Base-by-base conservation (phyloP, 495 filamentous ascomycete genomes). In the Penicillium manginii region DNA sequence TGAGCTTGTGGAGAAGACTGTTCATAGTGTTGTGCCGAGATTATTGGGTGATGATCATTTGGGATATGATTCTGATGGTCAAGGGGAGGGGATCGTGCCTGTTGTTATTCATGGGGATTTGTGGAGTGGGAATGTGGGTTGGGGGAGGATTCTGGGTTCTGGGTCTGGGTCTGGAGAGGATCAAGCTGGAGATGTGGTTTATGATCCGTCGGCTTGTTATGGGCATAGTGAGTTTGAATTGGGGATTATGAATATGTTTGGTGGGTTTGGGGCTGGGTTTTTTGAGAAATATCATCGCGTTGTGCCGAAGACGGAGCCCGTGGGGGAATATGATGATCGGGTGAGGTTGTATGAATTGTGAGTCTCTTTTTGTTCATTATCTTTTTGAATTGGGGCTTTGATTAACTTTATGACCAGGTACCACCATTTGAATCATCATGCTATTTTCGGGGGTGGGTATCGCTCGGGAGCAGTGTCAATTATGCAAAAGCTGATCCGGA, bases 241-340 rank as follows among this genome's bases (percentile, higher is more conserved):
- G 49, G 93, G 93, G 1, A 96, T 97, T 50, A 97, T 96, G 93
- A 82, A 82, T 56, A 93, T 98, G 91, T 97, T 97, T 83, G 93
- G 93, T 0, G 93, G 93, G 4, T 97, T 96, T 78, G 86, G 86
- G 18, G 66, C 71, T 0, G 66, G 60, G 6, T 96, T 96, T 62
- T 87, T 88, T 73, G 82, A 79, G 19, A 87, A 91, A 73, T 97
- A 97, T 73, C 84, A 91, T 74, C 62, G 77, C 21, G 52, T 91
- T 35, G 84, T 89, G 54, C 86, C 86, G 3, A 96, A 88, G 80
- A 84, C 88, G 22, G 90, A 96, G 72, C 93, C 93, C 11, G 83
- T 84, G 45, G 86, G 84, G 43, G 92, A 97, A 78, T 94, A 90
- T 80, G 87, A 89, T 46, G 93, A 96, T 76, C 77, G 93, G 49